phyloP scores from a whole-genome alignment of 495 filamentous ascomycete genomes.

The Viridothelium virens region DNA sequence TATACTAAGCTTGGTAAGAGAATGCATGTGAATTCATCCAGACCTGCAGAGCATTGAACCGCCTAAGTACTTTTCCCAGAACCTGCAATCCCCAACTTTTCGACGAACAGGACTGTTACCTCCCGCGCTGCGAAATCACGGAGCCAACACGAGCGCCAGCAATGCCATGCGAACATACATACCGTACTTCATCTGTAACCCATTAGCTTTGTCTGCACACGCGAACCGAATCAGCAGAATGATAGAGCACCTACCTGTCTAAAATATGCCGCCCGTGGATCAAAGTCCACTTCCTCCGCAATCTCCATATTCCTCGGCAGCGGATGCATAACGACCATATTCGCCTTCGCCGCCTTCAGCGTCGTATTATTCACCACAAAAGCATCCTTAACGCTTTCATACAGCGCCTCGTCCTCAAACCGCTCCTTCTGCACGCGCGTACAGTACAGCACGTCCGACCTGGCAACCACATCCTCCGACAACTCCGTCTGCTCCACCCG shows the following conservation, averaged over 20 bases:
- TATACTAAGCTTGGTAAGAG: too few species aligned
- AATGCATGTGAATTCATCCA: too few species aligned
- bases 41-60: too few species aligned
- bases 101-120: not conserved
- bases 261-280: conserved; percentile 95
- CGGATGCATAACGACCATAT: conserved; percentile 92
- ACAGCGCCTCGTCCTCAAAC: conserved; percentile 69
- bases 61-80: not conserved
- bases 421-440: conserved; percentile 95
- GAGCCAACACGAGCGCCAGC: conserved; percentile 81
- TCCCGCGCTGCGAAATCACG: conserved; percentile 29
- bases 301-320: conserved; percentile 89
- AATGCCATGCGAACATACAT: conserved; percentile 97
- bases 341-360: conserved; percentile 82
- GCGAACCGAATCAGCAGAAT: not conserved
- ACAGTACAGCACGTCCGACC: conserved; percentile 87
- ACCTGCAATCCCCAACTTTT: not conserved
- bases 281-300: conserved; percentile 91
- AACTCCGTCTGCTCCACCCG: conserved; percentile 64
- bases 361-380: conserved; percentile 84
- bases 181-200: conserved; percentile 87
- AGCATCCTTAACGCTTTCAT: conserved; percentile 76
- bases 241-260: conserved; percentile 70
- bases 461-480: conserved; percentile 73
- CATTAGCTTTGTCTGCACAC: conserved; percentile 35